A percentile compares a stretch with the other conserved stretches of the same genome.
Conservation (phyloP, 1,284 basidiomycete species). For the Austroboletus novae-zelandiae region DNA sequence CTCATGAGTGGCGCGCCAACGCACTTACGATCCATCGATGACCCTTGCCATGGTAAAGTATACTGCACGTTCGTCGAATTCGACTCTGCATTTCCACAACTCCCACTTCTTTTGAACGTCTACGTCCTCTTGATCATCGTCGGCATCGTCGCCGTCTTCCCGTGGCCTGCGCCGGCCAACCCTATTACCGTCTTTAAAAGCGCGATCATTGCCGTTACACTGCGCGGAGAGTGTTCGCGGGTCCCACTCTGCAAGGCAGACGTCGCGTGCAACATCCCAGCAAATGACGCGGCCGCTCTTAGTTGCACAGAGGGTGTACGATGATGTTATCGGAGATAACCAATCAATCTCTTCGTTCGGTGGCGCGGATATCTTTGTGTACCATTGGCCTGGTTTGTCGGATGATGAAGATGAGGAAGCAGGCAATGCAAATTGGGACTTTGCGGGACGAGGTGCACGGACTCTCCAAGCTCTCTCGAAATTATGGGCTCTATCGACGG, state of each 20-base stretch:
- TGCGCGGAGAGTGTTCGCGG: slow-evolving; percentile 35
- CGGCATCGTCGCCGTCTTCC: slow-evolving; percentile 10
- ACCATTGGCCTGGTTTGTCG: slow-evolving; percentile 41
- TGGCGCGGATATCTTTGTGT: slow-evolving; percentile 61
- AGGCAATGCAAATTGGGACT: slow-evolving; percentile 28
- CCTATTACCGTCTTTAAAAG: slow-evolving; percentile 10
- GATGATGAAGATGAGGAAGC: slow-evolving; percentile 14
- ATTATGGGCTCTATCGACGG: slow-evolving; percentile 58
- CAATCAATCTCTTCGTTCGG: slow-evolving; percentile 68
- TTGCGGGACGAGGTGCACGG: slow-evolving; percentile 51
- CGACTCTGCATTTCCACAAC: slow-evolving; percentile 73
- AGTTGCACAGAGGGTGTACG: slow-evolving; percentile 69
- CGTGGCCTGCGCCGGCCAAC: slow-evolving; percentile 10
- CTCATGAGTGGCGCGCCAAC: neutral
- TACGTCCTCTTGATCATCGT: neutral
- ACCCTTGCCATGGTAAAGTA: slow-evolving; percentile 74
- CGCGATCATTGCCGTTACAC: slow-evolving; percentile 1
- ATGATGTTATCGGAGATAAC: slow-evolving; percentile 71
- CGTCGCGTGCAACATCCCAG: slow-evolving; percentile 64
- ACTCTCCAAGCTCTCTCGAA: slow-evolving; percentile 63
- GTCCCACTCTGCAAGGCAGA: slow-evolving; percentile 63
- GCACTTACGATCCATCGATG: slow-evolving; percentile 48
- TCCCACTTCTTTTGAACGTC: slow-evolving; percentile 51
- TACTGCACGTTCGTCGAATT: slow-evolving; percentile 66
- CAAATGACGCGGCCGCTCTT: slow-evolving; percentile 73